A percentile compares a stretch with the other conserved stretches of the same genome.
Evolutionary conservation across 1,139 yeast species (phyloP).

Genomic region (Protomyces arabidopsidicola): DNA sequence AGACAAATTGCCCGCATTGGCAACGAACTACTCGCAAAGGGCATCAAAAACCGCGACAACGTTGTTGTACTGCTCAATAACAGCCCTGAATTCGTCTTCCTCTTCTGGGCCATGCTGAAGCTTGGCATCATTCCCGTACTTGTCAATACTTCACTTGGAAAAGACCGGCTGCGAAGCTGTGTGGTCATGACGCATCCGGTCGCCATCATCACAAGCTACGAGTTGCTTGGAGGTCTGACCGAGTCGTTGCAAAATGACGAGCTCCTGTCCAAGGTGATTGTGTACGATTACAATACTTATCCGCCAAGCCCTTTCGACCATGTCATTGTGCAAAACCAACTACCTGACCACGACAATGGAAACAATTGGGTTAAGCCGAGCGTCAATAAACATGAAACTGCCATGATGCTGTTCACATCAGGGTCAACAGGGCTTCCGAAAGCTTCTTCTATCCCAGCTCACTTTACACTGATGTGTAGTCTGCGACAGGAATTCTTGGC

Average conservation of each 20-base stretch:
- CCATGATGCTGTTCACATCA: slow-evolving; percentile 77
- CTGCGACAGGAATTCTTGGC: slow-evolving; percentile 64
- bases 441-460: slow-evolving; percentile 41
- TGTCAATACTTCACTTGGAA: neutral
- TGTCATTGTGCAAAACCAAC: neutral
- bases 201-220: neutral
- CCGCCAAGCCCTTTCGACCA: neutral
- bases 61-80: neutral
- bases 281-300: neutral
- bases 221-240: neutral
- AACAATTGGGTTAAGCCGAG: neutral
- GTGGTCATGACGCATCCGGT: neutral
- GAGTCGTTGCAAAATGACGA: neutral
- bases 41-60: neutral
- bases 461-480: neutral
- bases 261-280: neutral
- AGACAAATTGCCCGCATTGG: neutral
- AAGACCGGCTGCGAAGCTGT: neutral
- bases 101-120: slow-evolving; percentile 1
- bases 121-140: neutral
- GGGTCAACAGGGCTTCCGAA: slow-evolving; percentile 96
- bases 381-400: slow-evolving; percentile 44
- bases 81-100: neutral
- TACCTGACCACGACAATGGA: neutral
- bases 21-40: neutral